phyloP scores from a whole-genome alignment of 129 eudicot species.

The Sambucus nigra region DNA sequence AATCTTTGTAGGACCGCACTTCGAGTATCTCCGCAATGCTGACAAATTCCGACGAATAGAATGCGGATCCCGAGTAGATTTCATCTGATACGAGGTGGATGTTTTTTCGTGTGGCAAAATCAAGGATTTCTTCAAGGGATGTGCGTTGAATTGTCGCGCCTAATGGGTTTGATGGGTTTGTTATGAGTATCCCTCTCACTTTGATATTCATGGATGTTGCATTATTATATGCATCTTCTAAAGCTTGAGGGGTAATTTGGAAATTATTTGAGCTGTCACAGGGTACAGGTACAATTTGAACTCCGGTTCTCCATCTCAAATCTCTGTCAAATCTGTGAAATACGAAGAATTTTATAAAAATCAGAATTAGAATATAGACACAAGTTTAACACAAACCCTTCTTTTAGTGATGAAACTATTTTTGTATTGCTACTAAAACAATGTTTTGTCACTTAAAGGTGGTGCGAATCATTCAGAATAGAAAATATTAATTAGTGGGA shows the following conservation, averaged over 20 bases:
- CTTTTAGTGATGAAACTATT: no score
- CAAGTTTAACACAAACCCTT: no score
- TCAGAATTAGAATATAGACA: no score
- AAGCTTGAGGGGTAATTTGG: slow-evolving; percentile 57
- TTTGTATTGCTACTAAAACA: no score
- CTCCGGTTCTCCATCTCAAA: slow-evolving; percentile 93
- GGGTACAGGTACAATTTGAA: slow-evolving; percentile 66
- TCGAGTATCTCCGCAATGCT: slow-evolving; percentile 76
- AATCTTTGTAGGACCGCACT: slow-evolving; percentile 36
- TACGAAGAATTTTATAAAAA: no score
- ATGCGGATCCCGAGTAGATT: slow-evolving; percentile 89
- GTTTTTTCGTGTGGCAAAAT: slow-evolving; percentile 50
- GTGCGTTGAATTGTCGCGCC: slow-evolving; percentile 70
- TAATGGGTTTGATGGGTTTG: slow-evolving; percentile 91
- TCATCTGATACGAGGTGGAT: slow-evolving; percentile 85
- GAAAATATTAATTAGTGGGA: no score
- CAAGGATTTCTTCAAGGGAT: slow-evolving; percentile 50
- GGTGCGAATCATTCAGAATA: no score
- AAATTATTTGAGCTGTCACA: slow-evolving; percentile 85
- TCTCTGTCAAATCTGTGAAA: slow-evolving; percentile 84
- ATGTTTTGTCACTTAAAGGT: no score
- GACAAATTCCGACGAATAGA: slow-evolving; percentile 49
- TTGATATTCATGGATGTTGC: slow-evolving; percentile 55
- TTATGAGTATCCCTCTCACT: slow-evolving; percentile 75
- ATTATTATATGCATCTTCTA: slow-evolving; percentile 60